Evolutionary conservation across 176 grass and related monocot genomes (phyloP).

Genomic region (Oryza punctata): DNA sequence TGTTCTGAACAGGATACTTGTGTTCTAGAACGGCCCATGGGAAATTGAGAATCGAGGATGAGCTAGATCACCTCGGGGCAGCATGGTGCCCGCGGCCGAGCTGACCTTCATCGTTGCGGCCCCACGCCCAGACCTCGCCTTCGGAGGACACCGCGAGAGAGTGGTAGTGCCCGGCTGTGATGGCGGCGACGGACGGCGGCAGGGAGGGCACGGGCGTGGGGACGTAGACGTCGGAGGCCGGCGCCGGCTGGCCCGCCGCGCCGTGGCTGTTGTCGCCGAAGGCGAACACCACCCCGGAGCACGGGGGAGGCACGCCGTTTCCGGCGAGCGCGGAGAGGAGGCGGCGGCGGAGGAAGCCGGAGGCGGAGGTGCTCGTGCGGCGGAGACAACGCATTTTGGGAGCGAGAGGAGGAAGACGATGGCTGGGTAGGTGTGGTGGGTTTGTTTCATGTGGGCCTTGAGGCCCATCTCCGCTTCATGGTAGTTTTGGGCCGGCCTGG

Average conservation of each 20-base stretch:
- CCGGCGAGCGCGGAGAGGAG: slow-evolving; percentile 44
- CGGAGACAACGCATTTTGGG: slow-evolving; percentile 28
- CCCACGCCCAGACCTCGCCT: slow-evolving; percentile 89
- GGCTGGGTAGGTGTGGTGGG: too few relatives aligned
- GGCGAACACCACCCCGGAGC: slow-evolving; percentile 51
- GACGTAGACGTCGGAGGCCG: slow-evolving; percentile 56
- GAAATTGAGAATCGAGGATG: background rate
- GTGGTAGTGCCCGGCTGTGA: slow-evolving; percentile 78
- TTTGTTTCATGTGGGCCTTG: too few relatives aligned
- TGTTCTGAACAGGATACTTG: background rate
- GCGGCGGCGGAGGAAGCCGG: slow-evolving; percentile 5
- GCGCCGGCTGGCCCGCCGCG: slow-evolving; percentile 52
- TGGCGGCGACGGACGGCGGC: slow-evolving; percentile 44
- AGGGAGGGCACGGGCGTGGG: slow-evolving; percentile 64
- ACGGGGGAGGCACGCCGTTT: background rate
- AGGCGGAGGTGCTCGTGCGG: background rate
- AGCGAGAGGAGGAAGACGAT: background rate
- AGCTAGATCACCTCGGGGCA: slow-evolving; percentile 47
- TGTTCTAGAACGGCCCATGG: background rate
- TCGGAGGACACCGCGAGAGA: slow-evolving; percentile 63
- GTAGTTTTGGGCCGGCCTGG: background rate
- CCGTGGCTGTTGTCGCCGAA: slow-evolving; percentile 88
- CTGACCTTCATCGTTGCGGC: slow-evolving; percentile 83
- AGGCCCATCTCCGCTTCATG: background rate
- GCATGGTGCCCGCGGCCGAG: slow-evolving; percentile 62